These are phyloP conservation scores for Phytopythium delawarense DNA, from an alignment of 352 stramenopile genomes.

Conservation along the genomic window DNA sequence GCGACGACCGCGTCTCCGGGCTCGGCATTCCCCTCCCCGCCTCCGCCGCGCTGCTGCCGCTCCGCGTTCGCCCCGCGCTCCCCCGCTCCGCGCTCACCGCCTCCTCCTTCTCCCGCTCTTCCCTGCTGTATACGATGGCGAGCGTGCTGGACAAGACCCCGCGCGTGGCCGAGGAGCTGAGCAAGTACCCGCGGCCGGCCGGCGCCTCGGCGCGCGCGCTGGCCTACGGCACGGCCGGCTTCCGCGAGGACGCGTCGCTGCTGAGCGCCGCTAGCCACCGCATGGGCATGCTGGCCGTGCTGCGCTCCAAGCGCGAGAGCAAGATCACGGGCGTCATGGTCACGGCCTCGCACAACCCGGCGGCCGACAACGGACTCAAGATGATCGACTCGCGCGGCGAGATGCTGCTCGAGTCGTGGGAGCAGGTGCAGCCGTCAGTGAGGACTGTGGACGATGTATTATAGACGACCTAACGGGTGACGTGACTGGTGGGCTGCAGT, in stretches of 20 bases:
- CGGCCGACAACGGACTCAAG: constrained; percentile 93
- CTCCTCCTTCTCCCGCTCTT: background rate
- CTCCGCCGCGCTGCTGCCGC: background rate
- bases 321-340: constrained; percentile 93
- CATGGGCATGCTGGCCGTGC: constrained; percentile 86
- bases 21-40: too few relatives aligned
- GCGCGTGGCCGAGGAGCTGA: constrained; percentile 71
- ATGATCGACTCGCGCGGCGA: constrained; percentile 91
- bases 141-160: constrained; percentile 77
- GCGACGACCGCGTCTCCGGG: too few relatives aligned
- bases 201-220: constrained; percentile 30
- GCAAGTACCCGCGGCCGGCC: constrained; percentile 62
- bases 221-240: constrained; percentile 94
- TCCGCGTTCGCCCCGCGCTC: too few relatives aligned
- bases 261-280: constrained; percentile 91
- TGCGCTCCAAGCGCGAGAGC: constrained; percentile 72
- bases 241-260: constrained; percentile 89
- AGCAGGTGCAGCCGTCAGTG: constrained; percentile 34
- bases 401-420: constrained; percentile 91
- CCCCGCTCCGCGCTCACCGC: background rate
- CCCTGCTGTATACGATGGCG: background rate
- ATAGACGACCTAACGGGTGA: too few relatives aligned
- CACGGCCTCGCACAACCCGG: constrained; percentile 92
- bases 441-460: too few relatives aligned
- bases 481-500: constrained; percentile 16